phyloP scores from a whole-genome alignment of 2,329 filamentous ascomycete genomes.

The Cladophialophora carrionii region DNA sequence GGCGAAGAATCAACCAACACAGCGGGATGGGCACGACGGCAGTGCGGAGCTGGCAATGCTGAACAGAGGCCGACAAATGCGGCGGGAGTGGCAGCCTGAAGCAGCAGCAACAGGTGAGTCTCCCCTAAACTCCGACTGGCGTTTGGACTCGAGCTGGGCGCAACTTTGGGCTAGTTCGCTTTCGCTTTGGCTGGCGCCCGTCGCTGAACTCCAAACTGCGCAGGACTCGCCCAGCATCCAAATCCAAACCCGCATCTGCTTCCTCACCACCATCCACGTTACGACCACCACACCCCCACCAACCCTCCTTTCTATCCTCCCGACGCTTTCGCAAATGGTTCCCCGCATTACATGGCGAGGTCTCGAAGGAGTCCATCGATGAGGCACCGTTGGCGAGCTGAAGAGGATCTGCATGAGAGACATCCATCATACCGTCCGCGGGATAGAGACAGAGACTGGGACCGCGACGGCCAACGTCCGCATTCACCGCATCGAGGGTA shows the following conservation, averaged over 20 bases:
- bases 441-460: constrained; percentile 41
- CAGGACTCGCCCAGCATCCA: constrained; percentile 30
- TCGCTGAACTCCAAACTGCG: constrained; percentile 33
- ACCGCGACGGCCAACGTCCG: constrained; percentile 17
- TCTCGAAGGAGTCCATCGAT: constrained; percentile 54
- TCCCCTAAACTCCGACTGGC: constrained; percentile 11
- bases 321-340: constrained; percentile 44
- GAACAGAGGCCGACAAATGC: background rate
- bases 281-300: constrained; percentile 9
- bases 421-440: constrained; percentile 34
- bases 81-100: constrained; percentile 14
- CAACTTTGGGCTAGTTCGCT: constrained; percentile 6
- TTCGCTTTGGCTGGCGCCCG: constrained; percentile 6
- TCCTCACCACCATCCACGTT: constrained; percentile 18
- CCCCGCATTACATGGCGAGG: constrained; percentile 54
- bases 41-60: background rate
- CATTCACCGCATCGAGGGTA: constrained; percentile 30
- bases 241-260: constrained; percentile 20
- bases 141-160: constrained; percentile 7
- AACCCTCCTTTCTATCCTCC: constrained; percentile 10
- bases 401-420: constrained; percentile 47
- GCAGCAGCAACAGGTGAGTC: constrained; percentile 13
- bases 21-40: background rate
- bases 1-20: constrained; percentile 4
- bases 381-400: constrained; percentile 56